Evolutionary conservation across 2,329 filamentous ascomycete genomes (phyloP).

Genomic region (Aspergillus ustus): DNA sequence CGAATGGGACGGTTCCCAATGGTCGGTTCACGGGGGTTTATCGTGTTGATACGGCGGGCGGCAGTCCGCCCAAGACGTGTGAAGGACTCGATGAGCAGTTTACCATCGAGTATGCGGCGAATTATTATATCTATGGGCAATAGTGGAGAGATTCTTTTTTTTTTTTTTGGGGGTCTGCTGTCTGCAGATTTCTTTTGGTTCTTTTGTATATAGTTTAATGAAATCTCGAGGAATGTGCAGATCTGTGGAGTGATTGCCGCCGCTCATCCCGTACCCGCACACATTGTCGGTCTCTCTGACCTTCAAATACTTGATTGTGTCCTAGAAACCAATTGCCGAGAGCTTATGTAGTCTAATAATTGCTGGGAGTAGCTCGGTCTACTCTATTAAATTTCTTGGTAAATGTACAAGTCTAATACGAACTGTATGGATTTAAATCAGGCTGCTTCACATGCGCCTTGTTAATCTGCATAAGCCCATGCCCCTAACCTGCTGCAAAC

Average conservation of each 20-base stretch:
- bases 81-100: conserved; percentile 66
- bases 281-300: too few species aligned
- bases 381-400: too few species aligned
- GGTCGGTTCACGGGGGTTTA: conserved; percentile 76
- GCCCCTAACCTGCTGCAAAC: too few species aligned
- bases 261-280: not conserved
- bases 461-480: too few species aligned
- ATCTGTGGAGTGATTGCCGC: not conserved
- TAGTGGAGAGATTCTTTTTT: too few species aligned
- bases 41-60: conserved; percentile 81
- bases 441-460: too few species aligned
- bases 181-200: conserved; percentile 7
- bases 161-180: too few species aligned
- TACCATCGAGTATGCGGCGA: conserved; percentile 77
- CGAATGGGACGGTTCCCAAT: conserved; percentile 55
- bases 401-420: too few species aligned
- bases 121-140: conserved; percentile 69
- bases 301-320: not conserved
- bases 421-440: too few species aligned
- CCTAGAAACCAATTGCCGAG: too few species aligned
- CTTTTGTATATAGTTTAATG: conserved; percentile 15
- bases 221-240: not conserved
- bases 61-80: conserved; percentile 75
- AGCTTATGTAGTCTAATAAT: too few species aligned
- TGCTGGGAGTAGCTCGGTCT: too few species aligned